Evolutionary conservation across 2,329 filamentous ascomycete species (phyloP), one percentile per base, ranked within the genome.

Genomic region (Neonectria ditissima): DNA sequence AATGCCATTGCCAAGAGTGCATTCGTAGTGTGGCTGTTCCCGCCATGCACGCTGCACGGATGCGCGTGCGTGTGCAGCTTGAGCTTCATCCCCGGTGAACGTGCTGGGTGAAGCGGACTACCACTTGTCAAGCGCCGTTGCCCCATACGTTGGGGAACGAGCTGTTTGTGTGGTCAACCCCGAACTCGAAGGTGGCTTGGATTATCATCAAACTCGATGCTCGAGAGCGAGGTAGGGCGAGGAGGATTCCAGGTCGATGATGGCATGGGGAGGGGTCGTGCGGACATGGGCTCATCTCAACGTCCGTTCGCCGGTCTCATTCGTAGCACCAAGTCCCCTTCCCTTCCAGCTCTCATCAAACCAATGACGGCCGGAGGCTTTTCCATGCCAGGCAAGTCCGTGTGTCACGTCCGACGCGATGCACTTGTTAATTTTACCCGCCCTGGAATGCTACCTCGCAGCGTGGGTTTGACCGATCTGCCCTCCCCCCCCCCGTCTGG

Each of bases 271-370:
- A n/a, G n/a, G n/a, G n/a, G n/a, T n/a, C 32, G 30, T 65, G 11
- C 52, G 53, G 52, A 39, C 43, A 58, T 70, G 69, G 68, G 69
- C 69, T 72, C 69, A 72, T 57, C 55, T 68, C 57, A 43, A 62
- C 68, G 68, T 69, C 66, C 68, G 68, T 64, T 41, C 44, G 39
- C 26, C 57, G 52, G 50, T n/a, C 50, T 32, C 44, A 14, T 18
- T 41, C 37, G 47, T 24, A 50, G 56, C 53, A n/a, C n/a, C n/a
- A n/a, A n/a, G n/a, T n/a, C n/a, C n/a, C n/a, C n/a, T n/a, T n/a
- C n/a, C n/a, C n/a, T n/a, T n/a, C n/a, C n/a, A 22, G 53, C 54
- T 39, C 7, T 13, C 39, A 57, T 45, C 53, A 57, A 57, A 56
- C 52, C 37, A 41, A 39, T 37, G 41, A 9, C 28, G 43, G 10